phyloP scores from a whole-genome alignment of 179 eudicot genomes.

The Spergularia azorica region DNA sequence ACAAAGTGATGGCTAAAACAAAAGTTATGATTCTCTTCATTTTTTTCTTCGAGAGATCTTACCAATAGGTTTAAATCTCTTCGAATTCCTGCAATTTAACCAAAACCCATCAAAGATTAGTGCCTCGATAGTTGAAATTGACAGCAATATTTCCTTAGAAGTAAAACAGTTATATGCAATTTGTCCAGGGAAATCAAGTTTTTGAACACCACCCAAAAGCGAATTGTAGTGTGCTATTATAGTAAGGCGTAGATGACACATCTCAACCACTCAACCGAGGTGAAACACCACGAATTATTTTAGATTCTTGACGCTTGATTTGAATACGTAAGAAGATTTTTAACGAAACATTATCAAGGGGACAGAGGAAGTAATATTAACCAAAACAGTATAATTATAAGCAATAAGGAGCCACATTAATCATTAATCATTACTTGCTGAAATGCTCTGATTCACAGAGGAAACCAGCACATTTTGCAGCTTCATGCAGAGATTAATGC shows the following conservation, averaged over 20 bases:
- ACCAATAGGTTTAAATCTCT: slow-evolving; percentile 8
- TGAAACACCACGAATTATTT: background rate
- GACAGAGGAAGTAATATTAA: too few relatives aligned
- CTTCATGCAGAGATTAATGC: background rate
- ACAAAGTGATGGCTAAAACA: slow-evolving; percentile 35
- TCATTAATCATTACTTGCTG: background rate
- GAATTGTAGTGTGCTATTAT: background rate
- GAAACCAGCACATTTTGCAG: background rate
- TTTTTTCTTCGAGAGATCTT: background rate
- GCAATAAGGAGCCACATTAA: background rate
- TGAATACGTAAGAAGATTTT: too few relatives aligned
- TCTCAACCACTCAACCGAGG: slow-evolving; percentile 16
- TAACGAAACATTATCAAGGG: too few relatives aligned
- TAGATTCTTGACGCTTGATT: too few relatives aligned
- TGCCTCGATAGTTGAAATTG: background rate
- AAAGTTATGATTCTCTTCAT: slow-evolving; percentile 39
- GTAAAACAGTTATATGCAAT: background rate
- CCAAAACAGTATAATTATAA: too few relatives aligned
- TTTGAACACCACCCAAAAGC: slow-evolving; percentile 3
- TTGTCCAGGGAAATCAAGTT: background rate
- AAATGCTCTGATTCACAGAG: background rate
- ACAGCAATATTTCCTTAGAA: background rate
- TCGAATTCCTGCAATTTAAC: slow-evolving; percentile 39
- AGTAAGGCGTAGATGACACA: slow-evolving; percentile 14
- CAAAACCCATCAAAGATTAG: slow-evolving; percentile 28